Evolutionary conservation across 1,139 yeast genomes (phyloP), one percentile per base, ranked within the genome.

Genomic region (Candida pseudocylindracea): DNA sequence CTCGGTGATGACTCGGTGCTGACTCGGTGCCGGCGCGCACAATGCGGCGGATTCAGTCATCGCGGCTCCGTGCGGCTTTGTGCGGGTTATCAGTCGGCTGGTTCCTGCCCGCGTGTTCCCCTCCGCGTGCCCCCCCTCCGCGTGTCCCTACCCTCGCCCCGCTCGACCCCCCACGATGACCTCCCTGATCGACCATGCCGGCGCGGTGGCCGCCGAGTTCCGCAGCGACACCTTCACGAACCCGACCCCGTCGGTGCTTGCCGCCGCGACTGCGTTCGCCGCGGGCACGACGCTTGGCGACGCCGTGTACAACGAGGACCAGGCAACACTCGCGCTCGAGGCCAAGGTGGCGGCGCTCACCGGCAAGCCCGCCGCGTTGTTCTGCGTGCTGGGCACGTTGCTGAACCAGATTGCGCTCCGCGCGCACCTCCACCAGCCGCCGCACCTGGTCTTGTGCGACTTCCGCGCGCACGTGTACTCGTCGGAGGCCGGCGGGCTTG

Each of bases 201-300:
- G 26, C 9, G 39, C 41, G 8, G 40, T 39, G 11, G 33, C 24
- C 35, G 54, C 53, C 40, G 66, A 60, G 39, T 60, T 59, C 43
- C 49, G 66, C 35, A 57, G 63, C 41, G 66, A 60, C 39, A 60
- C 66, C 0, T 60, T 59, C 45, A 60, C 66, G 10, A 58, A 61
- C 4, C 65, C 66, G 2, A 55, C 63, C 1, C 37, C 42, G 10
- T 45, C 54, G 5, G 58, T 60, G 65, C 42, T 57, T n/a, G 45
- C 46, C 24, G 37, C 42, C 2, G 20, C 20, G 20, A 15, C 20
- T 4, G 20, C 20, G 20, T 15, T 15, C 6, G 31, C 40, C 12
- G 39, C 39, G 27, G 30, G 34, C 8, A 31, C 41, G 10, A 35
- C 42, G 2, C 29, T 40, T 5, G 66, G 66, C 3, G 66, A 60